These are phyloP conservation scores for Botrytis porri DNA, from an alignment of 2,329 filamentous ascomycete genomes.

Conservation along the genomic window DNA sequence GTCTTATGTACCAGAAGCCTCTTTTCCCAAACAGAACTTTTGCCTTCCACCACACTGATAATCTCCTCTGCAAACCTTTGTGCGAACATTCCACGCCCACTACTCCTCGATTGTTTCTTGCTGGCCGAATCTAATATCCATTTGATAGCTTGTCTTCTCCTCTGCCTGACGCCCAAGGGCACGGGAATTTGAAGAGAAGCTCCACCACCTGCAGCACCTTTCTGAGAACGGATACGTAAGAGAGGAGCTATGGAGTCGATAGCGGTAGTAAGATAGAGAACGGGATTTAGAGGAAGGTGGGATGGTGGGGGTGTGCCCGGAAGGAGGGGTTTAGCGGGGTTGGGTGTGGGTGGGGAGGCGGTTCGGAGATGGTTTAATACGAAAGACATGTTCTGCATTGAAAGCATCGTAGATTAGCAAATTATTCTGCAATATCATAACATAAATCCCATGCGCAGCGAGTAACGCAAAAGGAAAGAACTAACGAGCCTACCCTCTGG, in stretches of 20 bases:
- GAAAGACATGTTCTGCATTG: slow-evolving; percentile 70
- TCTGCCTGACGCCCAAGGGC: slow-evolving; percentile 71
- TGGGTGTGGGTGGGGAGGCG: slow-evolving; percentile 72
- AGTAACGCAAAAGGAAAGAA: slow-evolving; percentile 28
- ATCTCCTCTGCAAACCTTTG: slow-evolving; percentile 81
- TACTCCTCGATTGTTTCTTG: slow-evolving; percentile 71
- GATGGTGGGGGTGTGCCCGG: slow-evolving; percentile 73
- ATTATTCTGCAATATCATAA: background rate
- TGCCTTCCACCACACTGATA: slow-evolving; percentile 81
- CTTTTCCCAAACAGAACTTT: slow-evolving; percentile 80
- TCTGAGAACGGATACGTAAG: slow-evolving; percentile 71
- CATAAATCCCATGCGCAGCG: slow-evolving; percentile 24
- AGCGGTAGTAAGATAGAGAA: slow-evolving; percentile 83
- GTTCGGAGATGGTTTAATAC: slow-evolving; percentile 85
- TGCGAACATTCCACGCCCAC: slow-evolving; percentile 70
- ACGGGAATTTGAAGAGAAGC: slow-evolving; percentile 76
- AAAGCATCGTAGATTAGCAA: background rate
- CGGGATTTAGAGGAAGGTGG: slow-evolving; percentile 83
- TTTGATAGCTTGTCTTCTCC: slow-evolving; percentile 72
- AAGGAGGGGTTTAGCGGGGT: slow-evolving; percentile 66
- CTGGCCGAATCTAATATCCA: slow-evolving; percentile 88
- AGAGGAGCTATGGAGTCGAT: slow-evolving; percentile 92
- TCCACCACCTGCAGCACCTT: slow-evolving; percentile 83
- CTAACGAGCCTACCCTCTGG: slow-evolving; percentile 63
- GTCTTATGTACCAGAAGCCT: slow-evolving; percentile 75